Conservation (phyloP, 2,329 filamentous ascomycete species). For the Penicillium decumbens region DNA sequence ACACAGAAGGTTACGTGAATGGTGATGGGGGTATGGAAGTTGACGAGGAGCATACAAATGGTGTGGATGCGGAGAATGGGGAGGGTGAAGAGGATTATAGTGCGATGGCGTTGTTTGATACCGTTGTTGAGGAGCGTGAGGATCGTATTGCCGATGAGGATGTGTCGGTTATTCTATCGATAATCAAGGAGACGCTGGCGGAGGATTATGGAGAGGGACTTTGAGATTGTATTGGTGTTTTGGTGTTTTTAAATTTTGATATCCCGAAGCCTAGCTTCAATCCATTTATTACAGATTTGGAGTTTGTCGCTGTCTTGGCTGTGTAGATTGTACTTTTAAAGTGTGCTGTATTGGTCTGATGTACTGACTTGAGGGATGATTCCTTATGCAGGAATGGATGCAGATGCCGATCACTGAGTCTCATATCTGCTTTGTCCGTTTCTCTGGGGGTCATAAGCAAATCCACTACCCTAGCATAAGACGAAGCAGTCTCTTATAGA, state of each 20-base stretch:
- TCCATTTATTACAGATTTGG: not conserved
- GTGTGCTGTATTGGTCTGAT: not conserved
- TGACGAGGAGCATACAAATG: conserved; percentile 17
- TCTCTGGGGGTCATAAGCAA: not conserved
- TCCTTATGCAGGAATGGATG: not conserved
- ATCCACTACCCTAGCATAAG: not conserved
- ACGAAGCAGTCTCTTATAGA: not conserved
- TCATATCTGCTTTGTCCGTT: not conserved
- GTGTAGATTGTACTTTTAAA: not conserved
- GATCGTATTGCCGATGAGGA: conserved; percentile 39
- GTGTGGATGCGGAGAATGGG: conserved; percentile 10
- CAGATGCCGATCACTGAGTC: not conserved
- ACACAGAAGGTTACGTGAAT: conserved; percentile 6
- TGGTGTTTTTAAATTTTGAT: not conserved
- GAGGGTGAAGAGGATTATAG: conserved; percentile 34
- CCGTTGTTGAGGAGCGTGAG: conserved; percentile 43
- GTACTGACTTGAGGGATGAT: not conserved
- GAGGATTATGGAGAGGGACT: conserved; percentile 12
- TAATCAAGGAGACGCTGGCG: conserved; percentile 35
- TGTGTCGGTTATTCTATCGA: conserved; percentile 32
- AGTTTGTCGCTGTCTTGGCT: not conserved
- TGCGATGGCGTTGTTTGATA: conserved; percentile 37
- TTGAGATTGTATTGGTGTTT: not conserved
- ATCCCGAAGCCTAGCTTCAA: not conserved
- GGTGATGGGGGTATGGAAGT: conserved; percentile 22